Evolutionary conservation across 106 monocot species (phyloP), one percentile per base, ranked within the genome.

Genomic region (Phalaenopsis equestris): DNA sequence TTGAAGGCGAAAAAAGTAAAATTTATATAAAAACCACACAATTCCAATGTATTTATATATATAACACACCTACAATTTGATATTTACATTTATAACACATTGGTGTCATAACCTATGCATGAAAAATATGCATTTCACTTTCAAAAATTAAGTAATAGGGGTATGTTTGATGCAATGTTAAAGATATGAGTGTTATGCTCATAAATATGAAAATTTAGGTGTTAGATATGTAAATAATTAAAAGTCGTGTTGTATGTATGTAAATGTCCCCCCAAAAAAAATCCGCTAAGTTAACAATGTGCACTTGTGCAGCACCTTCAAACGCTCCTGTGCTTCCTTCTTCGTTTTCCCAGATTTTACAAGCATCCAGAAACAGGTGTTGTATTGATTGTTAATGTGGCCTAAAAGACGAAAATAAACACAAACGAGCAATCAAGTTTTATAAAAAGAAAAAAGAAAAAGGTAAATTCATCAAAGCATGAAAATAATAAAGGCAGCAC

Each of bases 311-410:
- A 42, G 23, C 55, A 94, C 96, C 94, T 92, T 91, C 38, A 97
- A 73, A 79, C 75, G 75, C 43, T 90, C 80, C 56, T 94, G 96
- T 65, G 96, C 96, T 83, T 97, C 87, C 55, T 46, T 86, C 75
- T 86, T 83, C 45, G 84, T 79, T 84, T 85, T 91, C 39, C 96
- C 96, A 49, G 96, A 96, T 48, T 97, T 94, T 30, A 97, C 90
- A 67, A 97, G 79, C 93, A 89, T 90, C 96, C 96, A 97, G 70
- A 94, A 97, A 77, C 96, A 94, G 30, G 94, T 97, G 78, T 97
- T 97, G 81, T 92, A 97, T 56, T 94, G 96, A 81, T 97, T 97
- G 80, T 94, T 97, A 46, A 97, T 90, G 74, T 97, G 96, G 81
- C 96, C 96, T 97, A 47, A 79, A 86, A 83, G 79, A 79, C 61